These are phyloP conservation scores for Rubroboletus satanas DNA, from an alignment of 768 basidiomycete genomes.

Conservation along the genomic window DNA sequence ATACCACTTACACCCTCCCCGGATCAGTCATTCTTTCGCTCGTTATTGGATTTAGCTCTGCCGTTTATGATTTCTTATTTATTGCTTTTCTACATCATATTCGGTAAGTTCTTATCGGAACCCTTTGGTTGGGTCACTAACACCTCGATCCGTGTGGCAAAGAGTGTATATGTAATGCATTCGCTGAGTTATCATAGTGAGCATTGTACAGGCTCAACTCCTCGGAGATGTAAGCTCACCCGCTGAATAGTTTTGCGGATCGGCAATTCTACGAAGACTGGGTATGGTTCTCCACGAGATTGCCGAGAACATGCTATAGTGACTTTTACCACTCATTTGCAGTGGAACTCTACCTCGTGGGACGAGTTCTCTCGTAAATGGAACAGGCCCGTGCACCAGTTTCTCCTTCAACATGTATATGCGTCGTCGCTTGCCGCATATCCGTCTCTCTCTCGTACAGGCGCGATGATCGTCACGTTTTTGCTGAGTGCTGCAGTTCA, in stretches of 20 bases:
- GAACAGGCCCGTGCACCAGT: slow-evolving; percentile 96
- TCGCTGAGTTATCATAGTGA: slow-evolving; percentile 88
- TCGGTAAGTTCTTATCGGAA: slow-evolving; percentile 44
- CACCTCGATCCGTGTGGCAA: not conserved
- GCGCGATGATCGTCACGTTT: slow-evolving; percentile 94
- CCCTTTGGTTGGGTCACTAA: not conserved
- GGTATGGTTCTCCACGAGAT: slow-evolving; percentile 38
- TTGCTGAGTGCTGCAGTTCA: slow-evolving; percentile 85
- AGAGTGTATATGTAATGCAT: slow-evolving; percentile 97
- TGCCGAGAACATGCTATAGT: not conserved
- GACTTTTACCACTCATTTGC: not conserved
- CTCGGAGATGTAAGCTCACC: not conserved
- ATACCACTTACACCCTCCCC: slow-evolving; percentile 71
- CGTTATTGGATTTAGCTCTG: slow-evolving; percentile 79
- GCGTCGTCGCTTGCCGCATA: slow-evolving; percentile 80
- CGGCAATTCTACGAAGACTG: slow-evolving; percentile 97
- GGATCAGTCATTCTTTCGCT: slow-evolving; percentile 69
- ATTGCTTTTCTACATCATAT: slow-evolving; percentile 81
- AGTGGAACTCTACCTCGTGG: slow-evolving; percentile 97
- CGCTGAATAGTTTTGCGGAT: slow-evolving; percentile 76
- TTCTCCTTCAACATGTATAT: slow-evolving; percentile 93
- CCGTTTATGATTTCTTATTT: slow-evolving; percentile 95
- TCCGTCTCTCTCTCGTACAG: slow-evolving; percentile 59
- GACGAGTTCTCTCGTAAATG: slow-evolving; percentile 98
- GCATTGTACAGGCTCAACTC: slow-evolving; percentile 21